These are phyloP conservation scores for Eucalyptus cloeziana DNA, from an alignment of 345 rosid species.

Conservation along the genomic window DNA sequence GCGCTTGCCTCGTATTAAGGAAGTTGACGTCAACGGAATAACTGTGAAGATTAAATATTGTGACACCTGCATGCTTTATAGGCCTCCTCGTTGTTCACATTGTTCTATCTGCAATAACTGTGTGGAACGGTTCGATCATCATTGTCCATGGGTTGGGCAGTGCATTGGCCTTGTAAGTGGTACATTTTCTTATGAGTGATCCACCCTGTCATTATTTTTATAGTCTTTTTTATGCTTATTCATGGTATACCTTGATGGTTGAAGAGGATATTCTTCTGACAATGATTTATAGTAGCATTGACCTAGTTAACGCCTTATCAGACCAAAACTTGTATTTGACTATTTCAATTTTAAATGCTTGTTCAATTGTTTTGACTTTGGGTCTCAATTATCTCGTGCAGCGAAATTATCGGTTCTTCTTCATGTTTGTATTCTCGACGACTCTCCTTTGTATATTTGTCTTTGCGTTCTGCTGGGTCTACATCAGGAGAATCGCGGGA, in stretches of 20 bases:
- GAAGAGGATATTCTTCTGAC: background rate
- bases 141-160: slow-evolving; percentile 99
- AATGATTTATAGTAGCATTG: background rate
- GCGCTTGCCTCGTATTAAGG: slow-evolving; percentile 80
- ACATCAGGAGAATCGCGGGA: slow-evolving; percentile 65
- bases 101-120: slow-evolving; percentile 99
- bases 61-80: slow-evolving; percentile 95
- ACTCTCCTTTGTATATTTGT: slow-evolving; percentile 85
- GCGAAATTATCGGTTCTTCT: slow-evolving; percentile 98
- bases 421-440: slow-evolving; percentile 83
- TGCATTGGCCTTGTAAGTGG: slow-evolving; percentile 83
- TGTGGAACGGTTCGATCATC: slow-evolving; percentile 93
- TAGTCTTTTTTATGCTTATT: background rate
- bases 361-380: background rate
- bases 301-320: background rate
- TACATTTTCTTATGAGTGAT: background rate
- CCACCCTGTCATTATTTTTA: background rate
- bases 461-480: slow-evolving; percentile 94
- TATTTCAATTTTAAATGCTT: background rate
- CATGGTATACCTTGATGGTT: background rate
- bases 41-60: slow-evolving; percentile 81
- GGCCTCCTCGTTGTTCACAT: slow-evolving; percentile 98
- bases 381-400: slow-evolving; percentile 23
- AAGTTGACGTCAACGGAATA: slow-evolving; percentile 73
- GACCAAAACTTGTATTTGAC: background rate